Percentiles rank a stretch among this genome's conserved stretches.
Conservation (phyloP, 257 asterid genomes). For the Gentiana dahurica region DNA sequence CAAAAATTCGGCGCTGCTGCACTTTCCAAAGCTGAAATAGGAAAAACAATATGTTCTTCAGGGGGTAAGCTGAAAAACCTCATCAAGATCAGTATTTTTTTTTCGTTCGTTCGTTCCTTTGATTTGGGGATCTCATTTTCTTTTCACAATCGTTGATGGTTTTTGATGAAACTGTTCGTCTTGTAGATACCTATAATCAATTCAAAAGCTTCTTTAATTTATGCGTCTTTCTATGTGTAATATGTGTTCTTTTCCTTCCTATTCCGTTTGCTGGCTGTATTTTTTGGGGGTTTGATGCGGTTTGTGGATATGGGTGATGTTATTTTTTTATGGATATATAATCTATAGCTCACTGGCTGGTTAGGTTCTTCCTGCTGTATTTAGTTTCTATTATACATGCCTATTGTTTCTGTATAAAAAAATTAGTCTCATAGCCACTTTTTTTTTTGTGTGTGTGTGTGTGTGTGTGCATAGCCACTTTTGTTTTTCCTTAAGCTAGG, state of each 20-base stretch:
- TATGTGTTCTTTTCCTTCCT: not conserved
- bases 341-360: too few relatives aligned
- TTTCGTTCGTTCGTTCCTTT: not conserved
- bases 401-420: too few relatives aligned
- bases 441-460: too few relatives aligned
- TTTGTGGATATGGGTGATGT: too few relatives aligned
- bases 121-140: not conserved
- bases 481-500: too few relatives aligned
- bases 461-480: too few relatives aligned
- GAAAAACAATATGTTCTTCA: slow-evolving; percentile 16
- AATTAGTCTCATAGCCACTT: too few relatives aligned
- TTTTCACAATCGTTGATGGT: not conserved
- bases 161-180: not conserved
- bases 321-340: too few relatives aligned
- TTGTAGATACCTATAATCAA: not conserved
- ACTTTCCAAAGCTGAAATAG: not conserved
- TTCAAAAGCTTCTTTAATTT: not conserved
- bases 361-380: too few relatives aligned
- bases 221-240: not conserved
- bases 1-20: not conserved
- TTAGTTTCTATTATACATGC: too few relatives aligned
- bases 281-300: too few relatives aligned
- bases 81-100: not conserved
- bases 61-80: slow-evolving; percentile 19
- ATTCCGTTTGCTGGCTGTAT: too few relatives aligned